Evolutionary conservation across 257 asterid species (phyloP).

Genomic region (Przewalskia tangutica): DNA sequence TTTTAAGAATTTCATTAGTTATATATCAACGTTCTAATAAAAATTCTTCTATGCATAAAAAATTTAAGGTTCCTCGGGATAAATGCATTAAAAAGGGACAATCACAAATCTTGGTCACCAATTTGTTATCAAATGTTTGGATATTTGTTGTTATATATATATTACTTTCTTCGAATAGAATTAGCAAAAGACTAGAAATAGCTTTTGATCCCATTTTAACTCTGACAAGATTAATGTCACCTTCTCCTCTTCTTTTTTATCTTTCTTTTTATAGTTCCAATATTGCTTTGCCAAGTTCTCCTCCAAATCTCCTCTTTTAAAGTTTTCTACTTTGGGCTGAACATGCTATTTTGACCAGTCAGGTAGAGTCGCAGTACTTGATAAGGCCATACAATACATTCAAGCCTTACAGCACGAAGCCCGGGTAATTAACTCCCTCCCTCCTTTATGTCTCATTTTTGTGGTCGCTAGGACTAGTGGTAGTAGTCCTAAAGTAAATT

Average conservation of each 20-base stretch:
- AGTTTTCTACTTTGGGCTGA: background rate
- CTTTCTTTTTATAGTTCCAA: too few species aligned
- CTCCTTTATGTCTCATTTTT: background rate
- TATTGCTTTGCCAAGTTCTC: background rate
- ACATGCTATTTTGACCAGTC: background rate
- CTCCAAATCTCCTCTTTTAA: background rate
- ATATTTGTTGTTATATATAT: background rate
- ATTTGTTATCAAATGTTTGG: background rate
- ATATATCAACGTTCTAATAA: too few species aligned
- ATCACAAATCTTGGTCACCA: background rate
- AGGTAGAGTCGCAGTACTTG: background rate
- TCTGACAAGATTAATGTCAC: background rate
- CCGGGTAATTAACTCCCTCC: background rate
- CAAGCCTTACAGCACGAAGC: background rate
- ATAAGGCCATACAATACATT: background rate
- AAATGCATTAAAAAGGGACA: too few species aligned
- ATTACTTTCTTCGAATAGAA: background rate
- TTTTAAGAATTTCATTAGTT: too few species aligned
- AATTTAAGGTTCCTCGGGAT: too few species aligned
- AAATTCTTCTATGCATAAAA: too few species aligned
- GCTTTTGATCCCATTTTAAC: background rate
- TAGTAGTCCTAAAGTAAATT: too few species aligned
- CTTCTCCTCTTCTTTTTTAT: too few species aligned
- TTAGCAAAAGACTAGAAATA: background rate
- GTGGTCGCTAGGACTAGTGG: too few species aligned